Percentiles rank a stretch among this genome's conserved stretches.
Conservation (phyloP, 495 filamentous ascomycete genomes). For the Aspergillus homomorphus region DNA sequence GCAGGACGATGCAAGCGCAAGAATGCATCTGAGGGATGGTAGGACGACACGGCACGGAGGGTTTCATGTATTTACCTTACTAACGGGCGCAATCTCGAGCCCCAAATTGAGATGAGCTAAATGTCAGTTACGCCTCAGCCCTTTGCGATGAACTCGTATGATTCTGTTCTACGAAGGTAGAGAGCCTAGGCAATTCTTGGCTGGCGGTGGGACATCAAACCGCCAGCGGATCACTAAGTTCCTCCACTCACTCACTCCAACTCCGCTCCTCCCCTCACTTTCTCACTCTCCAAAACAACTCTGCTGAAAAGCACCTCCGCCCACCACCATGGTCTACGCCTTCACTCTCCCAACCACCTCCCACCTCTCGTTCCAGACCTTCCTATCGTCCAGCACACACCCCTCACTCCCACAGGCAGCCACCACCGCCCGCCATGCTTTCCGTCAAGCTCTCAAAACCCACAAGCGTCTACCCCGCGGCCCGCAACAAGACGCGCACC, state of each 20-base stretch:
- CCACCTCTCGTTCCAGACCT: slow-evolving; percentile 69
- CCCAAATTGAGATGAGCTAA: not conserved
- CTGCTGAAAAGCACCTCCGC: slow-evolving; percentile 16
- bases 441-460: slow-evolving; percentile 73
- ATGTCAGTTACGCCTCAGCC: not conserved
- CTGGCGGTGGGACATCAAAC: not conserved
- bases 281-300: slow-evolving; percentile 7
- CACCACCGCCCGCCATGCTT: slow-evolving; percentile 72
- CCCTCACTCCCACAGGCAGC: slow-evolving; percentile 77
- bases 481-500: slow-evolving; percentile 57
- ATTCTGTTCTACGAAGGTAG: not conserved
- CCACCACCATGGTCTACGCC: slow-evolving; percentile 72
- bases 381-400: slow-evolving; percentile 68
- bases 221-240: not conserved
- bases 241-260: not conserved
- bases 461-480: slow-evolving; percentile 72
- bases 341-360: slow-evolving; percentile 84
- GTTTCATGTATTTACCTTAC: slow-evolving; percentile 3
- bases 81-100: not conserved
- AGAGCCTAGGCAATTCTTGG: slow-evolving; percentile 12
- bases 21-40: not conserved
- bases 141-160: not conserved
- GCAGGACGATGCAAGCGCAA: not conserved
- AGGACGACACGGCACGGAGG: not conserved
- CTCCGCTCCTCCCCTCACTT: slow-evolving; percentile 4